A percentile compares a stretch with the other conserved stretches of the same genome.
Conservation (phyloP, 2,329 filamentous ascomycete species). For the Xylaria sp. region DNA sequence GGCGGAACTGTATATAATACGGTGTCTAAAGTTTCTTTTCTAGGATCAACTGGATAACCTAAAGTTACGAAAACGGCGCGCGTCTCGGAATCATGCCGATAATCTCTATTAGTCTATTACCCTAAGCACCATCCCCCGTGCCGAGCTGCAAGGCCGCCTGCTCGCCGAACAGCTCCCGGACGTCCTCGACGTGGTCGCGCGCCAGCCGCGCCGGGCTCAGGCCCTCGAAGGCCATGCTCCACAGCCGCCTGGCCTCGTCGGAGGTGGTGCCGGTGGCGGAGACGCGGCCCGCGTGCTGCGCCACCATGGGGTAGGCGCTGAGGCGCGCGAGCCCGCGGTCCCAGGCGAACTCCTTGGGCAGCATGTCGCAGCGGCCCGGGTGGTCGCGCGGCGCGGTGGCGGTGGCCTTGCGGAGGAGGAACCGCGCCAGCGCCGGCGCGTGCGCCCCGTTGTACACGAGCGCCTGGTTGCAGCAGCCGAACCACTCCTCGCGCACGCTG, state of each 20-base stretch:
- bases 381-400: constrained; percentile 17
- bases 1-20: no score
- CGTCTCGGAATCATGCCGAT: no score
- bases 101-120: no score
- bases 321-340: constrained; percentile 35
- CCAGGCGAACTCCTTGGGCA: constrained; percentile 36
- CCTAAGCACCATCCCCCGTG: constrained; percentile 2
- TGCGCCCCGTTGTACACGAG: constrained; percentile 36
- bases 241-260: constrained; percentile 35
- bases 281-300: constrained; percentile 35
- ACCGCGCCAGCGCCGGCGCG: constrained; percentile 27
- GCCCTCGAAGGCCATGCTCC: constrained; percentile 39
- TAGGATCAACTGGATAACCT: no score
- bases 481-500: constrained; percentile 37
- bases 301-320: constrained; percentile 39
- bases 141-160: constrained; percentile 18
- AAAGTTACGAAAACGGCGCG: no score
- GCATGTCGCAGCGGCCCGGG: constrained; percentile 36
- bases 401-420: no score
- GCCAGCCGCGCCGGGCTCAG: constrained; percentile 27
- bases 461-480: constrained; percentile 39
- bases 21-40: no score
- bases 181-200: constrained; percentile 26
- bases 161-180: constrained; percentile 31
- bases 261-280: constrained; percentile 36